Conservation (phyloP, 2,329 filamentous ascomycete species). For the Colletotrichum sp. region DNA sequence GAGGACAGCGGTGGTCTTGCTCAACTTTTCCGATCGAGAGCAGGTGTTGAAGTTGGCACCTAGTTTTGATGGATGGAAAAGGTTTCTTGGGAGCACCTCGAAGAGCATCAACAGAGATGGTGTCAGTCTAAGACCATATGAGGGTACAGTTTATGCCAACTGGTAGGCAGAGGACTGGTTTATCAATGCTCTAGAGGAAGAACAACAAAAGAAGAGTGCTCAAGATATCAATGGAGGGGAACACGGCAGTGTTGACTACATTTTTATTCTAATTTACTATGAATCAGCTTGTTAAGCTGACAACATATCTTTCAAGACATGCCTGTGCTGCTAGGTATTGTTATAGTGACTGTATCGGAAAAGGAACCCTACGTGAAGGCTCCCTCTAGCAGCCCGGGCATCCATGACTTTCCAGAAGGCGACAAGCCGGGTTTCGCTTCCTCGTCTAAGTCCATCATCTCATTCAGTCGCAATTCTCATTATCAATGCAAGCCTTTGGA, state of each 20-base stretch:
- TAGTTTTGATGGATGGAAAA: background rate
- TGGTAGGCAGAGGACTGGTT: background rate
- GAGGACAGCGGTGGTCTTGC: constrained; percentile 22
- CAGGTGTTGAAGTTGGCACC: background rate
- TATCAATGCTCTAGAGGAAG: background rate
- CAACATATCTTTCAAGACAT: background rate
- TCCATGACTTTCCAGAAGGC: background rate
- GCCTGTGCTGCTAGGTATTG: background rate
- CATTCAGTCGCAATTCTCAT: background rate
- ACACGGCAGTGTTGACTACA: background rate
- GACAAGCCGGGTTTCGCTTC: background rate
- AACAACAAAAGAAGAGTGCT: background rate
- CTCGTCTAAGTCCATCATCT: background rate
- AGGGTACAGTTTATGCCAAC: background rate
- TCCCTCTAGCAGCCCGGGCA: background rate
- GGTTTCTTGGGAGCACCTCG: background rate
- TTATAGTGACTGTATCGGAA: background rate
- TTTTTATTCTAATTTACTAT: background rate
- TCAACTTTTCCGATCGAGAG: constrained; percentile 17
- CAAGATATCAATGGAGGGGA: background rate
- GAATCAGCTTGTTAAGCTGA: background rate
- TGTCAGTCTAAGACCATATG: background rate
- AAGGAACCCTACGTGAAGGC: background rate
- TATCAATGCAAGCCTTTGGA: fast-evolving
- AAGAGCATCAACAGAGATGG: background rate